These are phyloP conservation scores for Mycena floridula DNA, from an alignment of 768 basidiomycete species.

Conservation along the genomic window DNA sequence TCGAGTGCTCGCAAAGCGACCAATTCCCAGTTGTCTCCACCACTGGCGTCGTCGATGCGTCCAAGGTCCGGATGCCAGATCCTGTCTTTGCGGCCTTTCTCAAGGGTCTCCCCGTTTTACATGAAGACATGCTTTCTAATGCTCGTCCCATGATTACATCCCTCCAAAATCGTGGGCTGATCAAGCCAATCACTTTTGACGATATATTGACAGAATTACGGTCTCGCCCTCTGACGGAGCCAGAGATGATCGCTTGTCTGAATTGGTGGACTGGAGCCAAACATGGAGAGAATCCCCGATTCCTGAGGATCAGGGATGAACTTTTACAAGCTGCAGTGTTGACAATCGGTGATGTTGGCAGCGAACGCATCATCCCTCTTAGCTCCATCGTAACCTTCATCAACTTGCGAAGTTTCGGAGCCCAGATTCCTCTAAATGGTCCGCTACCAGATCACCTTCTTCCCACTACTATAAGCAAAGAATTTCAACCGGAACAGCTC, in stretches of 20 bases:
- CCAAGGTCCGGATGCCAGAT: conserved; percentile 70
- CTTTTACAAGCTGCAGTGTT: conserved; percentile 72
- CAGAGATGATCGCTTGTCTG: conserved; percentile 76
- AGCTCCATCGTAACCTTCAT: conserved; percentile 66
- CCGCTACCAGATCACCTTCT: conserved; percentile 73
- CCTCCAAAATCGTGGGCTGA: conserved; percentile 55
- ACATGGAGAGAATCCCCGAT: conserved; percentile 28
- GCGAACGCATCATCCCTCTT: conserved; percentile 60
- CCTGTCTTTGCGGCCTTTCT: conserved; percentile 68
- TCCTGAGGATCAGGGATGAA: conserved; percentile 44
- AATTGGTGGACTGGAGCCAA: conserved; percentile 70
- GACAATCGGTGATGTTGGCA: conserved; percentile 25
- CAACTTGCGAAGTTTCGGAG: conserved; percentile 50
- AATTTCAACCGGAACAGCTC: conserved; percentile 48
- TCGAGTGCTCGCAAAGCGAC: conserved; percentile 44
- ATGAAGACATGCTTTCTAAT: conserved; percentile 48
- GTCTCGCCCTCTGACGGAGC: conserved; percentile 58
- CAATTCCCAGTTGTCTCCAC: conserved; percentile 72
- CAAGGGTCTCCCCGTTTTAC: conserved; percentile 69
- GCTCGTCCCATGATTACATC: conserved; percentile 56
- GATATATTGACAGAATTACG: conserved; percentile 81
- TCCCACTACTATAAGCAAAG: conserved; percentile 57
- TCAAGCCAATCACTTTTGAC: conserved; percentile 69
- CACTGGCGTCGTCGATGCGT: conserved; percentile 59
- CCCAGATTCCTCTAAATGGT: conserved; percentile 61